Evolutionary conservation across 495 filamentous ascomycete genomes (phyloP), one percentile per base, ranked within the genome.

Genomic region (Talaromyces adpressus): DNA sequence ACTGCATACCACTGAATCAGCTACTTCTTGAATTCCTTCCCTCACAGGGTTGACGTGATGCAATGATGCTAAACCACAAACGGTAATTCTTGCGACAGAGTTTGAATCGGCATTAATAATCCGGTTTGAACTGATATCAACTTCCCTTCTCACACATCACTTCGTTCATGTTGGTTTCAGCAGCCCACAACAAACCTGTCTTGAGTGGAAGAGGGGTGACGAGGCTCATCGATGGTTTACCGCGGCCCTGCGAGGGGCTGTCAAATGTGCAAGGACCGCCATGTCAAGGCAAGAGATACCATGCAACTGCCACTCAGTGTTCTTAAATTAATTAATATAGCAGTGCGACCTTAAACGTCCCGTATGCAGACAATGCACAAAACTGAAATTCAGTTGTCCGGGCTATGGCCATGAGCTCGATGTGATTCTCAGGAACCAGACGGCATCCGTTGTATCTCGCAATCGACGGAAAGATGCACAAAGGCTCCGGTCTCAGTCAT

Each of bases 391-490:
- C 22, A 23, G 14, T 14, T 60, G 58, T n/a, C 58, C 58, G 2
- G 58, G 58, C 0, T 60, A 60, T 47, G 32, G 58, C 8, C 58
- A 60, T 18, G 58, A 60, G 18, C 58, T 60, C 22, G 58, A 60
- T 22, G 20, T 16, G 12, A 41, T 60, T 14, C 39, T 60, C 9
- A 60, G 22, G 36, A 47, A 60, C 22, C 58, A 60, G 34, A 60
- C 58, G 8, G 36, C 7, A 7, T 45, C 58, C 16, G 58, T 60
- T 6, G 36, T 60, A 23, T 27, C 8, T 22, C 58, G 58, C n/a
- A 30, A 60, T 45, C 9, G 20, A 9, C 29, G 57, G 7, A 59
- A 41, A 14, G 47, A 52, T 52, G 22, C 16, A 7, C n/a, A 11
- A 45, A 53, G 9, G 12, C 49, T 22, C 1, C 49, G 18, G 20